These are phyloP conservation scores for Sonneratia caseolaris DNA, from an alignment of 345 rosid species.

Conservation along the genomic window DNA sequence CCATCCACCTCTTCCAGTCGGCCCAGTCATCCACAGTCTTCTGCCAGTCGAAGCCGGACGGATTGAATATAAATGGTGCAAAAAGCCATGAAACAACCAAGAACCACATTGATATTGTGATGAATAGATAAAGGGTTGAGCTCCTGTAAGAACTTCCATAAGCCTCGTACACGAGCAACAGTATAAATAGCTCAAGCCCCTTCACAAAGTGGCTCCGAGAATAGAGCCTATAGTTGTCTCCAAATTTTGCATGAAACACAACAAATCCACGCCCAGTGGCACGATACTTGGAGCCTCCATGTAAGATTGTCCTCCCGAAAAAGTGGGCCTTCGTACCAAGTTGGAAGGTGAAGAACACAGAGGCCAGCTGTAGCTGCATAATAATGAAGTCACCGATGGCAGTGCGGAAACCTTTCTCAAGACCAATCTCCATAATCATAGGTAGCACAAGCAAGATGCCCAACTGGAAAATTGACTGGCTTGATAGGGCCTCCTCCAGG, in stretches of 20 bases:
- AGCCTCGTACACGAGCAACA: conserved; percentile 61
- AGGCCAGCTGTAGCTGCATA: conserved; percentile 96
- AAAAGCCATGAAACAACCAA: conserved; percentile 89
- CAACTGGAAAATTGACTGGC: conserved; percentile 75
- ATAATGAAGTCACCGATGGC: conserved; percentile 84
- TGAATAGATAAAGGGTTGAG: conserved; percentile 56
- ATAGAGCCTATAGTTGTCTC: conserved; percentile 76
- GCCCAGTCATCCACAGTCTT: conserved; percentile 96
- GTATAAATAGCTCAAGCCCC: conserved; percentile 66
- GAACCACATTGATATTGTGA: conserved; percentile 90
- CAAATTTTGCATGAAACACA: conserved; percentile 85
- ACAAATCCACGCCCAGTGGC: conserved; percentile 91
- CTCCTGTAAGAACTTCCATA: conserved; percentile 66
- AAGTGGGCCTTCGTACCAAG: conserved; percentile 94
- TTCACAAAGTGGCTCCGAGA: conserved; percentile 94
- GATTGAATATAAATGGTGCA: conserved; percentile 90
- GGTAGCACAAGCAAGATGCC: conserved; percentile 81
- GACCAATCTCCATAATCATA: conserved; percentile 93
- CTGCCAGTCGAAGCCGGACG: conserved; percentile 97
- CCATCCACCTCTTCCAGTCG: conserved; percentile 99
- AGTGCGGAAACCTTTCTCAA: conserved; percentile 84
- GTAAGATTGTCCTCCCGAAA: conserved; percentile 87
- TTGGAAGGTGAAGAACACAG: conserved; percentile 93
- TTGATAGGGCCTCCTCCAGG: conserved; percentile 79
- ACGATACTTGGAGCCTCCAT: conserved; percentile 78